These are phyloP conservation scores for Sugiyamaella xylanicola DNA, from an alignment of 1,139 yeast species.

Conservation along the genomic window DNA sequence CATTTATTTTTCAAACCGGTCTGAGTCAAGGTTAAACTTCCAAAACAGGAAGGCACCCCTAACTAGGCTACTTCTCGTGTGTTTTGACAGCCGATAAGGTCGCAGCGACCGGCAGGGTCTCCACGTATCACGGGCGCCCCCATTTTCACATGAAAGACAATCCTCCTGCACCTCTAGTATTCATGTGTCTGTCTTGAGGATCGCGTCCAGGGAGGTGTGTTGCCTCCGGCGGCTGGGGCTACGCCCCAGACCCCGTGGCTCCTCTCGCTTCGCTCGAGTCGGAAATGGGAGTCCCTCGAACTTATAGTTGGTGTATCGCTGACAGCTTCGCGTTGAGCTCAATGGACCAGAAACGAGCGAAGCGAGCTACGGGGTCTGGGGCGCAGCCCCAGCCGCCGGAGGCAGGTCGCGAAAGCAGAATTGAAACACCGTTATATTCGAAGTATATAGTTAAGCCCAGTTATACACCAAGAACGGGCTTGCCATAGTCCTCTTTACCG, in stretches of 20 bases:
- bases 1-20: not conserved
- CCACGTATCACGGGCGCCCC: not conserved
- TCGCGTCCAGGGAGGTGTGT: no score
- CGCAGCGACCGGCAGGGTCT: not conserved
- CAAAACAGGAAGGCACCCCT: no score
- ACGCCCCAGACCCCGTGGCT: not conserved
- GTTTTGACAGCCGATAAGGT: not conserved
- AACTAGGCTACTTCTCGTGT: not conserved
- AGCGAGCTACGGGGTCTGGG: not conserved
- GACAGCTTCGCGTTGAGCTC: no score
- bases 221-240: not conserved
- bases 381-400: not conserved
- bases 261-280: not conserved
- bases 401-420: not conserved
- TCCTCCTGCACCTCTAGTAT: no score
- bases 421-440: not conserved
- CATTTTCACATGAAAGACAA: not conserved
- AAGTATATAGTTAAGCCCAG: not conserved
- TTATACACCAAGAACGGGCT: conserved; percentile 27
- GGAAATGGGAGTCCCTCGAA: no score
- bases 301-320: no score
- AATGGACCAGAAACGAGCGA: no score
- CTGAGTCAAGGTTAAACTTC: not conserved
- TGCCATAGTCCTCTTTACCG: conserved; percentile 26
- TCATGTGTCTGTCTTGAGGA: no score